phyloP scores from a whole-genome alignment of 1,284 basidiomycete species.

The Pascua sp. region DNA sequence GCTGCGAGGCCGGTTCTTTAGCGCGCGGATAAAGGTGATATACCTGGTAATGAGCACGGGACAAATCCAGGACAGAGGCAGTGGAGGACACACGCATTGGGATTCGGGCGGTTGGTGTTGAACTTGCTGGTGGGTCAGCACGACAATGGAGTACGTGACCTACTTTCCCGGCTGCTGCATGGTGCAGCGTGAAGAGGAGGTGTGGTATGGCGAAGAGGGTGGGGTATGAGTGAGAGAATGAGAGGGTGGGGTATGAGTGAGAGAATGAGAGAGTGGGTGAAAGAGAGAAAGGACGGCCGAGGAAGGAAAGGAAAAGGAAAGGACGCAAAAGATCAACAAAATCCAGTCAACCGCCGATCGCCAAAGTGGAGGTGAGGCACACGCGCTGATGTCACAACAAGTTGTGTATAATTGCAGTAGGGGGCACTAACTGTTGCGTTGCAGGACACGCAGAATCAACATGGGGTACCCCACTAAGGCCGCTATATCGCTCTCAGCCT shows the following conservation, averaged over 20 bases:
- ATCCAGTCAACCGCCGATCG: too few relatives aligned
- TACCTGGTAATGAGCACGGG: constrained; percentile 22
- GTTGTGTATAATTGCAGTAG: too few relatives aligned
- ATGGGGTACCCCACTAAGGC: too few relatives aligned
- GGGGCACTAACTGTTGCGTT: too few relatives aligned
- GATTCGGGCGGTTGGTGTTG: constrained; percentile 43
- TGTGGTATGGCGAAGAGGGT: not conserved
- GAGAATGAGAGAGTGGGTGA: not conserved
- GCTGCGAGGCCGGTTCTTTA: constrained; percentile 31
- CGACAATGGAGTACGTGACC: not conserved
- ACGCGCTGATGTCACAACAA: too few relatives aligned
- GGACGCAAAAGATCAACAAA: too few relatives aligned
- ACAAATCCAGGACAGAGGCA: not conserved
- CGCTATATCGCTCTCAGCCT: too few relatives aligned
- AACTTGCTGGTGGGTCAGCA: constrained; percentile 26
- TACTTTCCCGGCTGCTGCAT: constrained; percentile 23
- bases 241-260: not conserved
- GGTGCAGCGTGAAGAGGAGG: not conserved
- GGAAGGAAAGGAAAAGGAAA: too few relatives aligned
- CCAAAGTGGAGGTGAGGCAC: too few relatives aligned
- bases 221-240: not conserved
- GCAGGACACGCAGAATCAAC: too few relatives aligned
- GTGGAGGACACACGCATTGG: constrained; percentile 33
- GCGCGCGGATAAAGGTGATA: constrained; percentile 42
- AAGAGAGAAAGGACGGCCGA: not conserved